Base-by-base conservation (phyloP, 257 asterid species). In the Fraxinus excelsior region DNA sequence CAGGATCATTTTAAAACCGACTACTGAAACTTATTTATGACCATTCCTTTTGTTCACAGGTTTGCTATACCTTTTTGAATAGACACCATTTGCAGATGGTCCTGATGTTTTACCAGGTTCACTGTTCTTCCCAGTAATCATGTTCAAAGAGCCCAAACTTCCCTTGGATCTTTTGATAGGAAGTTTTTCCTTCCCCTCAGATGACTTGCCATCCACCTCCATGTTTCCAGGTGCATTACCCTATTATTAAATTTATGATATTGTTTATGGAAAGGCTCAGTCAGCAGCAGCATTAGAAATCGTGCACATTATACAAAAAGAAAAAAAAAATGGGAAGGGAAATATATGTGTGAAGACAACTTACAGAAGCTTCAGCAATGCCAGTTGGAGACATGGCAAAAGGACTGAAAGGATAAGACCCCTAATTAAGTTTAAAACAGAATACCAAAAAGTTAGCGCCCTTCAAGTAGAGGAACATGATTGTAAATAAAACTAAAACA, bases 401-500 rank as follows among this genome's bases (percentile, higher is more conserved):
- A 66, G 97, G 97, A 84, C 97, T 93, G 84, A 91, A 95, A 35
- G 99, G 99, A 85, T 93, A 95, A 79, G 99, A 84, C 13, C 90
- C 90, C 90, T 87, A 78, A 66, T 77, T 35, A 62, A 62, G 68
- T 62, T 62, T 23, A 62, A 72, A 74, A 35, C 16, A 62, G 18
- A 62, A 62, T 12, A 44, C 7, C 28, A 16, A 21, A 46, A 25
- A 44, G 58, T 44, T 44, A 84, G 42, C 77, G 77, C 77, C 68
- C 49, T 42, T 42, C 16, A 2, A 62, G n/a, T n/a, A n/a, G n/a
- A n/a, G 68, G 68, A 62, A n/a, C n/a, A n/a, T n/a, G n/a, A n/a
- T n/a, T n/a, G n/a, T n/a, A n/a, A n/a, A n/a, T n/a, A n/a, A n/a
- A n/a, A n/a, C n/a, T n/a, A n/a, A n/a, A n/a, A n/a, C n/a, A n/a